These are phyloP conservation scores for Actinomortierella ambigua DNA, from an alignment of 371 early-diverging fungal genomes.

Conservation along the genomic window DNA sequence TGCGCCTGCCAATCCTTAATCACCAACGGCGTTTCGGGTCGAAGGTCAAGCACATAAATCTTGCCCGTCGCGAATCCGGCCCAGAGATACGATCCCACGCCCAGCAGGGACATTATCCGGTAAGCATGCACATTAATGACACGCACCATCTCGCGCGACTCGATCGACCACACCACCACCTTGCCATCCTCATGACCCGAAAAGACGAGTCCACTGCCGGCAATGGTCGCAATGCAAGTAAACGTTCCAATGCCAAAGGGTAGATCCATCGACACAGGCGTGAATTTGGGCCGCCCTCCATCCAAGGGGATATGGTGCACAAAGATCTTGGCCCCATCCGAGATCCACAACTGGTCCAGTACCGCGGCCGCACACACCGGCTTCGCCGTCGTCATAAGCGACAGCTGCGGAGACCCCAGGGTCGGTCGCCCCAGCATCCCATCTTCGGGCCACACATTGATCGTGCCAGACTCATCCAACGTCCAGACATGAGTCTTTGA, in stretches of 20 bases:
- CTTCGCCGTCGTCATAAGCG: constrained; percentile 49
- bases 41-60: constrained; percentile 76
- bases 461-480: constrained; percentile 72
- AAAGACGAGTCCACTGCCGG: constrained; percentile 59
- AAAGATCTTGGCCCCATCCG: constrained; percentile 57
- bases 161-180: constrained; percentile 73
- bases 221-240: constrained; percentile 59
- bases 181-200: constrained; percentile 85
- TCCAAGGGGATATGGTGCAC: constrained; percentile 46
- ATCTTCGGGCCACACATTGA: constrained; percentile 71
- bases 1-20: constrained; percentile 79
- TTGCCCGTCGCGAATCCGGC: constrained; percentile 81
- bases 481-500: constrained; percentile 70
- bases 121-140: constrained; percentile 67
- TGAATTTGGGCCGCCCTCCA: constrained; percentile 36
- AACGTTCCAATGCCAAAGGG: constrained; percentile 65
- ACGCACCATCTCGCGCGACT: constrained; percentile 50
- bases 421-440: constrained; percentile 32
- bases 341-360: constrained; percentile 64
- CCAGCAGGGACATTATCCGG: constrained; percentile 67
- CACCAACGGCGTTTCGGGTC: constrained; percentile 52
- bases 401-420: constrained; percentile 43
- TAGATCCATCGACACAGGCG: constrained; percentile 39
- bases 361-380: constrained; percentile 54
- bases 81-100: constrained; percentile 78